Conservation (phyloP, 805 yeast genomes). For the Huiozyma naganishii region DNA sequence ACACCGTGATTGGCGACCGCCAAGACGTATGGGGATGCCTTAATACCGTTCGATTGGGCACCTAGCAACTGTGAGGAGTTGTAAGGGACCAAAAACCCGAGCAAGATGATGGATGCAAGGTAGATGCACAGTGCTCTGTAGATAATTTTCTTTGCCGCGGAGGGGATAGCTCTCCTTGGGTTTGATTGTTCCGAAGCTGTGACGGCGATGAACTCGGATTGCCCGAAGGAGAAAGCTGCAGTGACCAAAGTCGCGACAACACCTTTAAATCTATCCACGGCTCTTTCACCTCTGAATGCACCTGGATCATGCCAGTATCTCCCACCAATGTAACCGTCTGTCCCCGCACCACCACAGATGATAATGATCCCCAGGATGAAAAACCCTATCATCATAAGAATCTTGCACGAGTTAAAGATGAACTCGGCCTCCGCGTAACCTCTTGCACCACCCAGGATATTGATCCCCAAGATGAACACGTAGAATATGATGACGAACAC, state of each 20-base stretch:
- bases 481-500: constrained; percentile 47
- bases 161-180: constrained; percentile 47
- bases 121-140: constrained; percentile 45
- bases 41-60: constrained; percentile 31
- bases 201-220: constrained; percentile 47
- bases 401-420: constrained; percentile 54
- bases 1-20: constrained; percentile 52
- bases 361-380: constrained; percentile 41
- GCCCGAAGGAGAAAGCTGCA: constrained; percentile 53
- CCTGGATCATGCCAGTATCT: constrained; percentile 46
- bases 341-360: constrained; percentile 33
- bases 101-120: constrained; percentile 35
- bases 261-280: constrained; percentile 43
- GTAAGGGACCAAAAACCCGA: constrained; percentile 47
- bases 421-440: constrained; percentile 58
- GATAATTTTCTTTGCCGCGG: constrained; percentile 44
- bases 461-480: constrained; percentile 34
- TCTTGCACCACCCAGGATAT: constrained; percentile 40
- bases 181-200: constrained; percentile 48
- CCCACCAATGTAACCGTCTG: constrained; percentile 39
- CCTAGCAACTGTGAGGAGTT: constrained; percentile 35
- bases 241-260: constrained; percentile 41
- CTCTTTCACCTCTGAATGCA: constrained; percentile 30
- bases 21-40: constrained; percentile 62
- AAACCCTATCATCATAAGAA: constrained; percentile 50